Percentiles rank a stretch among this genome's conserved stretches.
These are phyloP conservation scores for Fusarium caatingaense DNA, from an alignment of 2,329 filamentous ascomycete species.

Conservation along the genomic window DNA sequence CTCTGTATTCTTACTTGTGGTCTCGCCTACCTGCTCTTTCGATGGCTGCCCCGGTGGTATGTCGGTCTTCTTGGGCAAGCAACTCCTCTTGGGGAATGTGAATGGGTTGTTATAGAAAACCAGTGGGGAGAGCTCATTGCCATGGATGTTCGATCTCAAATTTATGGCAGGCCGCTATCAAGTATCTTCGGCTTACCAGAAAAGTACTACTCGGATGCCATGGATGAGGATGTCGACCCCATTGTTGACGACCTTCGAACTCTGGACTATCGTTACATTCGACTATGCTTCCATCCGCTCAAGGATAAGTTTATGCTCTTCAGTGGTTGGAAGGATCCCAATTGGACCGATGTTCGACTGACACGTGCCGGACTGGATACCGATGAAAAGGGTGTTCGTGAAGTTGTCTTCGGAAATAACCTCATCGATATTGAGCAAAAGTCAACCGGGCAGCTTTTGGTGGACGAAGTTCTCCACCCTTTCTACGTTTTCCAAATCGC, in stretches of 20 bases:
- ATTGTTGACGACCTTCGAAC: slow-evolving; percentile 79
- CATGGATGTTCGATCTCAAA: slow-evolving; percentile 70
- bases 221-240: slow-evolving; percentile 76
- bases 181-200: slow-evolving; percentile 75
- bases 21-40: slow-evolving; percentile 83
- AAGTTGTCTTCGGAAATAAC: slow-evolving; percentile 89
- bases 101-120: slow-evolving; percentile 97
- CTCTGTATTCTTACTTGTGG: slow-evolving; percentile 81
- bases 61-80: slow-evolving; percentile 78
- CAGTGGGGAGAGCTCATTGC: slow-evolving; percentile 94
- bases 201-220: slow-evolving; percentile 65
- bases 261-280: slow-evolving; percentile 93
- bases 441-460: slow-evolving; percentile 80
- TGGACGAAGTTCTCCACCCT: slow-evolving; percentile 96
- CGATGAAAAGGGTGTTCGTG: slow-evolving; percentile 86
- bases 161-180: slow-evolving; percentile 66
- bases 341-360: slow-evolving; percentile 81
- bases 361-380: slow-evolving; percentile 85
- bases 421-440: slow-evolving; percentile 95
- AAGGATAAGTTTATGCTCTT: slow-evolving; percentile 90
- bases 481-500: slow-evolving; percentile 99
- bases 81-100: slow-evolving; percentile 76
- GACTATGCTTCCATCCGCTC: slow-evolving; percentile 89
- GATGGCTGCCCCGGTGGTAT: slow-evolving; percentile 91
- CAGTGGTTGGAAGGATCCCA: slow-evolving; percentile 93